A percentile compares a stretch with the other conserved stretches of the same genome.
phyloP scores from a whole-genome alignment of 2,329 filamentous ascomycete species.

The Aureobasidium sp. region DNA sequence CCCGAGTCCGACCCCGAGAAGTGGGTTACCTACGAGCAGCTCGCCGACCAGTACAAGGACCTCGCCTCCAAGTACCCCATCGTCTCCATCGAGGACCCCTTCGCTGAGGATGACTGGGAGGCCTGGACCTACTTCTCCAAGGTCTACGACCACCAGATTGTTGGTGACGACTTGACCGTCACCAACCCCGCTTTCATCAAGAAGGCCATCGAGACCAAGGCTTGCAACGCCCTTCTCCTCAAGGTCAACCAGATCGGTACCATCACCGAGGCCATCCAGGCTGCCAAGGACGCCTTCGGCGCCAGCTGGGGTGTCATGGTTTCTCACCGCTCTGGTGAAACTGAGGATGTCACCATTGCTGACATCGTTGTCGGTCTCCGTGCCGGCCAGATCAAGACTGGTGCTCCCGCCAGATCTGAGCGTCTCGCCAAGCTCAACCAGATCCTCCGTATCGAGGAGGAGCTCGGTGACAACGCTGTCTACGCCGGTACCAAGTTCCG shows the following conservation, averaged over 20 bases:
- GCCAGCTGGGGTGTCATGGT: constrained; percentile 99
- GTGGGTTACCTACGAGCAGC: constrained; percentile 98
- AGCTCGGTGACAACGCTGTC: constrained; percentile 78
- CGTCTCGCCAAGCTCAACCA: constrained; percentile 99
- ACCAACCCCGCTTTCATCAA: constrained; percentile 99
- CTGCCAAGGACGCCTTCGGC: constrained; percentile 95
- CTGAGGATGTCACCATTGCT: constrained; percentile 98
- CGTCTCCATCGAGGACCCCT: constrained; percentile 97
- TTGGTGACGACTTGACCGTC: constrained; percentile 96
- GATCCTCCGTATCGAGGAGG: constrained; percentile 99
- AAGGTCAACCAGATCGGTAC: constrained; percentile 99
- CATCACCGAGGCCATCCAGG: constrained; percentile 97
- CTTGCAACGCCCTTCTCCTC: constrained; percentile 93
- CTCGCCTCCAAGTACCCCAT: constrained; percentile 95
- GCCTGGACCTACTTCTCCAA: constrained; percentile 99
- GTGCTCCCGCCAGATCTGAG: constrained; percentile 92
- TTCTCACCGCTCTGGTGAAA: constrained; percentile 98
- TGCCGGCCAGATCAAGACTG: constrained; percentile 97
- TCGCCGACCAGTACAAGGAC: constrained; percentile 82
- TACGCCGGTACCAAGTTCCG: constrained; percentile 93
- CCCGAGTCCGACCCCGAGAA: constrained; percentile 90
- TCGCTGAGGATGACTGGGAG: constrained; percentile 99
- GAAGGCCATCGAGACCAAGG: constrained; percentile 98
- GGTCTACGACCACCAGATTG: constrained; percentile 96
- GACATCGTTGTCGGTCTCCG: constrained; percentile 97